Conservation (phyloP, 345 rosid genomes). For the Lepidium sativum region DNA sequence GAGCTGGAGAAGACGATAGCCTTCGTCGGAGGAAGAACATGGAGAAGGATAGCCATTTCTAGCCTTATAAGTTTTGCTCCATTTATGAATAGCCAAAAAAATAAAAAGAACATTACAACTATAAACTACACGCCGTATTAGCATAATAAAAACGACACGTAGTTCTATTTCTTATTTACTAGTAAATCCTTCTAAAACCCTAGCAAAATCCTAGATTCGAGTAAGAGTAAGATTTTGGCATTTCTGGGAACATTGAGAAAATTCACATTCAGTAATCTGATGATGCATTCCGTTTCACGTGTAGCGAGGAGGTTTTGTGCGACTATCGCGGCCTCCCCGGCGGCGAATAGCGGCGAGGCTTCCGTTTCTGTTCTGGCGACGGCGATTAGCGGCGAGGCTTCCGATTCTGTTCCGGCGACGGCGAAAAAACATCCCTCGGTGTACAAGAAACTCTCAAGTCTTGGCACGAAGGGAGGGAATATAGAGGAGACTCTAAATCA, state of each 20-base stretch:
- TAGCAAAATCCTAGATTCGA: neutral
- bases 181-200: neutral
- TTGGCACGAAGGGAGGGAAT: conserved; percentile 38
- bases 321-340: conserved; percentile 8
- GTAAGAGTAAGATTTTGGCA: neutral
- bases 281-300: conserved; percentile 4
- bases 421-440: conserved; percentile 13
- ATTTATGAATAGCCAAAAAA: neutral
- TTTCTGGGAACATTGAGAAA: neutral
- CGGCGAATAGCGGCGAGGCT: conserved; percentile 3
- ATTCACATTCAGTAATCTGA: neutral
- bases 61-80: neutral
- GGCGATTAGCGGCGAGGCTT: conserved; percentile 5
- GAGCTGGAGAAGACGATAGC: conserved; percentile 1
- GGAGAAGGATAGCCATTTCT: conserved; percentile 21
- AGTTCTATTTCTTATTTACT: neutral
- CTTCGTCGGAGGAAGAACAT: conserved; percentile 5
- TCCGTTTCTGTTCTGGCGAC: neutral
- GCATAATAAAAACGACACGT: neutral
- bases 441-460: conserved; percentile 46
- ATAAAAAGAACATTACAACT: neutral
- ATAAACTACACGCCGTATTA: conserved; percentile 5
- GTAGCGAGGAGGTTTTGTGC: conserved; percentile 20
- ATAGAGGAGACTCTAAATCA: conserved; percentile 49
- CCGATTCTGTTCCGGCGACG: neutral